These are phyloP conservation scores for Schwanniomyces polymorphus DNA, from an alignment of 805 yeast species.

Conservation along the genomic window DNA sequence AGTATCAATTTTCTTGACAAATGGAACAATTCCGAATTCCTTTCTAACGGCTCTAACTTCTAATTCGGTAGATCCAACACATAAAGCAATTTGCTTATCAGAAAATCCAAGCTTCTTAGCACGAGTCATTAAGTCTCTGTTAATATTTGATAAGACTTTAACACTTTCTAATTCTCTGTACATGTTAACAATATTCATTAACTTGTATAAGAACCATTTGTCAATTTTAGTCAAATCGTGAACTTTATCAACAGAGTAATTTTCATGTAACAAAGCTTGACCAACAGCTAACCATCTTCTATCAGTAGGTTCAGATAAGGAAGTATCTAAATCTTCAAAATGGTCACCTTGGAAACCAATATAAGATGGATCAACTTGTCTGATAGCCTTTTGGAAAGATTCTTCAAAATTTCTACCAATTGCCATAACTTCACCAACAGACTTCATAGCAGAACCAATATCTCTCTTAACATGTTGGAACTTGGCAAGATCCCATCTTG, in stretches of 20 bases:
- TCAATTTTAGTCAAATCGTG: conserved; percentile 92
- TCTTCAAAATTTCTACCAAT: conserved; percentile 98
- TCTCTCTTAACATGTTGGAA: conserved; percentile 93
- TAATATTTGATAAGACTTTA: conserved; percentile 54
- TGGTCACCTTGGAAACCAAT: conserved; percentile 89
- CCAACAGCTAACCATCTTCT: conserved; percentile 98
- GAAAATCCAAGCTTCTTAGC: conserved; percentile 95
- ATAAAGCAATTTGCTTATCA: conserved; percentile 86
- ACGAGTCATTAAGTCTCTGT: conserved; percentile 66
- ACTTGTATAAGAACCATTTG: conserved; percentile 91
- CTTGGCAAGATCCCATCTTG: conserved; percentile 96
- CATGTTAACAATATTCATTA: conserved; percentile 89
- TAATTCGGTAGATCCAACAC: conserved; percentile 71
- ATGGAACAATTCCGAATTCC: conserved; percentile 78
- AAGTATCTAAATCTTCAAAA: conserved; percentile 74
- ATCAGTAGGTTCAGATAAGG: conserved; percentile 84
- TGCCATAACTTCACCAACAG: conserved; percentile 99
- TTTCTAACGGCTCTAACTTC: conserved; percentile 84
- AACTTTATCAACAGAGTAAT: conserved; percentile 86
- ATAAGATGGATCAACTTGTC: conserved; percentile 91
- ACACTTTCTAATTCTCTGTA: conserved; percentile 74
- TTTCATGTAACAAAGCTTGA: conserved; percentile 90
- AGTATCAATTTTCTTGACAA: conserved; percentile 95
- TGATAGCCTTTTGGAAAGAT: conserved; percentile 94
- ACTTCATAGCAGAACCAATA: conserved; percentile 95